Base-by-base conservation (phyloP, 257 asterid species). In the Capsicum rhomboideum region DNA sequence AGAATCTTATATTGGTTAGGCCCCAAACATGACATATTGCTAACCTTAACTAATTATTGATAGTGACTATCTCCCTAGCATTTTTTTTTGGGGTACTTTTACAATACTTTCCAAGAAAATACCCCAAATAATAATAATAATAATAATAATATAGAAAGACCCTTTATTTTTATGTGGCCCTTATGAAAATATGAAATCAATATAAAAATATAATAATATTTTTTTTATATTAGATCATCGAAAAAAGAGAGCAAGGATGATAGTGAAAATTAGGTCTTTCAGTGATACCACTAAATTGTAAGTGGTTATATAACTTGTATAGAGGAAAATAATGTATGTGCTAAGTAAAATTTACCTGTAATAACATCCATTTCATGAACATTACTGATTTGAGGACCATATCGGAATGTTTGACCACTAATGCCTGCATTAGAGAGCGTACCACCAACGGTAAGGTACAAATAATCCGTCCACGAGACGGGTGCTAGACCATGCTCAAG, bases 351-450 rank as follows among this genome's bases (percentile, higher is more conserved):
- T 64, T 6, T 75, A 94, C 97, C 98, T 18, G 97, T 94, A 52
- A 94, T 67, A 53, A 91, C 91, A 55, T 93, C 97, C 85, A 94
- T 75, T 83, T 93, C 95, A 78, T 86, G 88, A 56, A 93, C 96
- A 78, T 93, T 93, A 90, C 80, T 87, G 31, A 94, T 93, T 64
- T 93, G 98, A 85, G 98, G 98, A 10, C 97, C 98, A 85, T 93
- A 61, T 0, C 86, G 83, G 34, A 91, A 94, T 0, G 94, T 63
- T 42, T 94, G 98, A 1, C 98, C 98, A 86, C 98, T 90, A 7
- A 94, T 89, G 8, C 97, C 98, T 0, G 82, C 98, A 63, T 94
- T 94, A 21, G 98, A 94, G 11, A 94, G 92, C 0, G 97, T 93
- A 20, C 98, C 97, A 0, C 97, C 98, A 54, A 93, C 97, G 5